A percentile compares a stretch with the other conserved stretches of the same genome.
phyloP scores from a whole-genome alignment of 768 basidiomycete species.

The Suillus americanus region DNA sequence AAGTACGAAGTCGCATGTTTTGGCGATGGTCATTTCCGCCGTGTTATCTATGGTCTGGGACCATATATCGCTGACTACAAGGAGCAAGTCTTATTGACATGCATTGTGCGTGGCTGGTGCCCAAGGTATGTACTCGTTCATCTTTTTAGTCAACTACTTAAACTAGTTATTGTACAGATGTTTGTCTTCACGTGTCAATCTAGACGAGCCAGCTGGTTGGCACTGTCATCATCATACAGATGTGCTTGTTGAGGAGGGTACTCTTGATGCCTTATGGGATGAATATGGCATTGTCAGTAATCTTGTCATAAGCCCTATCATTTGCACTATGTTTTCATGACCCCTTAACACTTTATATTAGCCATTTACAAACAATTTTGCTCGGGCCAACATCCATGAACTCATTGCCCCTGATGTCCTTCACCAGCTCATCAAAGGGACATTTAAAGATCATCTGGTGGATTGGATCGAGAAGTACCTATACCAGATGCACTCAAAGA shows the following conservation, averaged over 20 bases:
- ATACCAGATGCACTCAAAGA: no score
- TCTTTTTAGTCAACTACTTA: no score
- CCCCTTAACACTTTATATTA: background rate
- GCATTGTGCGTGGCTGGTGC: no score
- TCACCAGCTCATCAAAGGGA: conserved; percentile 32
- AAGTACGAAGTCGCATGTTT: no score
- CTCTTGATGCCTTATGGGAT: conserved; percentile 29
- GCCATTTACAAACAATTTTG: conserved; percentile 16
- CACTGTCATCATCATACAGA: conserved; percentile 22
- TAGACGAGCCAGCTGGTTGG: conserved; percentile 20
- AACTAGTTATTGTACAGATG: no score
- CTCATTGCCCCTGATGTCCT: conserved; percentile 42
- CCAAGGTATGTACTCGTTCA: no score
- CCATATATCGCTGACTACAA: no score
- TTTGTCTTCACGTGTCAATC: conserved; percentile 9
- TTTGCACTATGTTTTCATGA: background rate
- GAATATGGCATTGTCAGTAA: conserved; percentile 34
- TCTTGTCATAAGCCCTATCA: background rate
- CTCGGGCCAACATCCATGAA: conserved; percentile 26
- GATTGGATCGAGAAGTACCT: no score
- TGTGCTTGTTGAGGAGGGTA: conserved; percentile 13
- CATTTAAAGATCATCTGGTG: no score
- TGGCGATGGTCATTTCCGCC: no score
- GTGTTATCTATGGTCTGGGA: no score
- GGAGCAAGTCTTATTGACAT: no score